These are phyloP conservation scores for Xylaria sp. DNA, from an alignment of 2,329 filamentous ascomycete species.

Conservation along the genomic window DNA sequence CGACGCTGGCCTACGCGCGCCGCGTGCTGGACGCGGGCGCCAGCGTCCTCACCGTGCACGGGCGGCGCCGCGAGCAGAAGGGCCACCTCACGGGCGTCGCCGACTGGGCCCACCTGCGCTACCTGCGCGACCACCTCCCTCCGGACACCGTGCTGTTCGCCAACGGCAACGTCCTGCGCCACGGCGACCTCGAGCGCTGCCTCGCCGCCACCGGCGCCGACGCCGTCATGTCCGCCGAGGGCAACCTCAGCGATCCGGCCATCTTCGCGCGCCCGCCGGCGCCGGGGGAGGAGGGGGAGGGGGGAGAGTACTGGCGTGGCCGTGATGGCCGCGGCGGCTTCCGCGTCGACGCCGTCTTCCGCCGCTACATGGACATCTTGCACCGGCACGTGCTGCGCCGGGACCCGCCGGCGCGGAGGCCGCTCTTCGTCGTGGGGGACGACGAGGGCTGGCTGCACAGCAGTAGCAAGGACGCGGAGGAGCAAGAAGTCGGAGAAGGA, in stretches of 20 bases:
- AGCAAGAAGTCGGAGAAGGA: slow-evolving; percentile 43
- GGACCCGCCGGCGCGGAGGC: slow-evolving; percentile 66
- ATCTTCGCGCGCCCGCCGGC: slow-evolving; percentile 76
- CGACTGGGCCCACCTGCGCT: slow-evolving; percentile 85
- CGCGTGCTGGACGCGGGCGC: slow-evolving; percentile 87
- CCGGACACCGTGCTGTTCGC: slow-evolving; percentile 91
- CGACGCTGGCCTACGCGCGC: slow-evolving; percentile 84
- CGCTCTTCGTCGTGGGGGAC: slow-evolving; percentile 72
- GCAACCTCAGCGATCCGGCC: slow-evolving; percentile 87
- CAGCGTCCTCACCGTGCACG: slow-evolving; percentile 92
- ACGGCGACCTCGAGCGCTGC: slow-evolving; percentile 76
- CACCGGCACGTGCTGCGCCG: slow-evolving; percentile 73
- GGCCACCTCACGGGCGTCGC: slow-evolving; percentile 92
- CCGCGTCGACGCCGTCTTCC: slow-evolving; percentile 82
- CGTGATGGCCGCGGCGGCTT: slow-evolving; percentile 80
- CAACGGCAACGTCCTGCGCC: slow-evolving; percentile 89
- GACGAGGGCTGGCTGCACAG: slow-evolving; percentile 50
- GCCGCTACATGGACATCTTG: slow-evolving; percentile 89
- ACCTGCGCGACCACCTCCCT: slow-evolving; percentile 80
- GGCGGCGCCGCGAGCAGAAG: slow-evolving; percentile 86
- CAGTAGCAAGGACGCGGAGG: slow-evolving; percentile 42
- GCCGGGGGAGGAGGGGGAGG: slow-evolving; percentile 65
- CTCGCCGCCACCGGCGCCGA: slow-evolving; percentile 85
- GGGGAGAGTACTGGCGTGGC: slow-evolving; percentile 85
- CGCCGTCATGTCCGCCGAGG: slow-evolving; percentile 94